phyloP scores from a whole-genome alignment of 2,329 filamentous ascomycete species.

The Fusarium sarcochroum region DNA sequence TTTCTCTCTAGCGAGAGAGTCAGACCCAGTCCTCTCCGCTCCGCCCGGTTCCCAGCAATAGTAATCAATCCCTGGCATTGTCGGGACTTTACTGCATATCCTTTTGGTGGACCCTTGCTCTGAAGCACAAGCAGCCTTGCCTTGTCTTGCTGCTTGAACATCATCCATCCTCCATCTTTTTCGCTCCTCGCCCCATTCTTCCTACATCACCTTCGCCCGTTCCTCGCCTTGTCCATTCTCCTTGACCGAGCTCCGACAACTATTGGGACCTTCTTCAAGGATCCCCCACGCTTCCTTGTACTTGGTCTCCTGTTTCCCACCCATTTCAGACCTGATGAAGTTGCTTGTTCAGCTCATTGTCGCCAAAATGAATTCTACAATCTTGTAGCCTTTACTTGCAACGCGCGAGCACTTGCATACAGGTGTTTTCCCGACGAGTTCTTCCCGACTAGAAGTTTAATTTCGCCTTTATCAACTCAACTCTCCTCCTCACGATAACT shows the following conservation, averaged over 20 bases:
- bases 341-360: slow-evolving; percentile 42
- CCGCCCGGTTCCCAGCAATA: slow-evolving; percentile 8
- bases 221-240: slow-evolving; percentile 42
- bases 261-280: slow-evolving; percentile 31
- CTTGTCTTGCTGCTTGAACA: slow-evolving; percentile 31
- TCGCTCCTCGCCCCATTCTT: slow-evolving; percentile 38
- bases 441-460: slow-evolving; percentile 28
- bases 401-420: slow-evolving; percentile 42
- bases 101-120: slow-evolving; percentile 40
- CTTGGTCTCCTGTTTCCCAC: slow-evolving; percentile 44
- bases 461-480: slow-evolving; percentile 12
- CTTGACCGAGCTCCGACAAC: slow-evolving; percentile 45
- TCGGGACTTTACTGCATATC: slow-evolving; percentile 35
- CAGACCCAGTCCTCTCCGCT: slow-evolving; percentile 25
- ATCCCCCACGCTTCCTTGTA: slow-evolving; percentile 44
- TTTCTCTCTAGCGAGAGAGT: no score
- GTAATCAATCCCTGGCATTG: slow-evolving; percentile 20
- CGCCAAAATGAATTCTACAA: slow-evolving; percentile 47
- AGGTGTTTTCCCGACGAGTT: slow-evolving; percentile 37
- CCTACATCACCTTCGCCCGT: slow-evolving; percentile 27
- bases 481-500: slow-evolving; percentile 34
- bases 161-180: slow-evolving; percentile 41
- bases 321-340: slow-evolving; percentile 37
- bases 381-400: slow-evolving; percentile 43
- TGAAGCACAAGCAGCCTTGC: slow-evolving; percentile 24